phyloP scores from a whole-genome alignment of 345 rosid species.

The Brassica cretica region DNA sequence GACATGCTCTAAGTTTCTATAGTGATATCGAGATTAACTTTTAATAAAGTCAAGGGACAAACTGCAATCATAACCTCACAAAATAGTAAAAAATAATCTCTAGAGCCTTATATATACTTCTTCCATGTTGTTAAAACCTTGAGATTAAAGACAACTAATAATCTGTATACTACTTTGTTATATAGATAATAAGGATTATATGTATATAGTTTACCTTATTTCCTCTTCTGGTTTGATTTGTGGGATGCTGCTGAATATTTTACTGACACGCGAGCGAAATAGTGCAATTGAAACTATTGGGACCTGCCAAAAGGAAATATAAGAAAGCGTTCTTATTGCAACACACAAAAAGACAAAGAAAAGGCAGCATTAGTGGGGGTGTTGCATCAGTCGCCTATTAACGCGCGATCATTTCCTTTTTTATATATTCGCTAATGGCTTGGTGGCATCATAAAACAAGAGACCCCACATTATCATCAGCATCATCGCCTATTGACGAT shows the following conservation, averaged over 20 bases:
- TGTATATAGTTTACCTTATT: not conserved
- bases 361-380: conserved; percentile 36
- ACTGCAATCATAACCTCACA: conserved; percentile 40
- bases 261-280: conserved; percentile 2
- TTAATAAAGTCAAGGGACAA: conserved; percentile 50
- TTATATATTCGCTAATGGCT: conserved; percentile 52
- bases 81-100: conserved; percentile 36
- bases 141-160: not conserved
- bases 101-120: conserved; percentile 35
- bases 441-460: conserved; percentile 50
- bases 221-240: conserved; percentile 12
- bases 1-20: conserved; percentile 8
- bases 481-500: conserved; percentile 21
- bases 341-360: conserved; percentile 27
- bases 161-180: not conserved
- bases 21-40: conserved; percentile 39
- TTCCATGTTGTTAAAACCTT: conserved; percentile 27
- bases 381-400: conserved; percentile 33
- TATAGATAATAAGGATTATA: not conserved
- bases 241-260: conserved; percentile 12
- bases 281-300: conserved; percentile 13
- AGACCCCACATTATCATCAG: conserved; percentile 45
- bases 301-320: conserved; percentile 26
- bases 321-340: conserved; percentile 36
- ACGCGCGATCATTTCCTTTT: conserved; percentile 13